Evolutionary conservation across 352 stramenopile genomes (phyloP), one percentile per base, ranked within the genome.

Genomic region (Globisporangium spiculum): DNA sequence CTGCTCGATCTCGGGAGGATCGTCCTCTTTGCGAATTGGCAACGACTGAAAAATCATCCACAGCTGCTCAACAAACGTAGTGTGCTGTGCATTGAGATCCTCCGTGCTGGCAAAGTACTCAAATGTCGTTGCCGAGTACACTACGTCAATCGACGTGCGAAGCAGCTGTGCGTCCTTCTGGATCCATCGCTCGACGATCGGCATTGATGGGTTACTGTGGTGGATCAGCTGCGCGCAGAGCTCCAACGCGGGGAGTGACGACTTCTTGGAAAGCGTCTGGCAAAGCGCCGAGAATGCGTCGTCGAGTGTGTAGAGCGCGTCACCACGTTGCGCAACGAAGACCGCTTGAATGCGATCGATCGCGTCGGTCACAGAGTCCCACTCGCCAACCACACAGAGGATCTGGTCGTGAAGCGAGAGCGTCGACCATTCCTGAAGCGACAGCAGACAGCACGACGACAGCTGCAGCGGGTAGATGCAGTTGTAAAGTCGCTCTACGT

Each of bases 11-110:
- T 78, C 72, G 3, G 77, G 78, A 0, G 67, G 67, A 68, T 93
- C 85, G 8, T 80, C 75, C 16, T 79, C 73, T 48, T 85, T 93
- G n/a, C 83, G 75, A 61, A 81, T 72, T n/a, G 85, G 85, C 8
- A 93, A 59, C 1, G 85, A 90, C 74, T 93, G 83, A 44, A 93
- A 91, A 52, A 93, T 87, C 4, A 67, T 61, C 85, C 85, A 93
- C 1, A 91, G 59, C 18, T 88, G 75, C 56, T 93, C 83, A 0
- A 86, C 74, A n/a, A 91, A 73, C 1, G 26, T 44, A 4, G 65
- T 56, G 38, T 84, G 75, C 20, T 65, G 53, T 18, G 44, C 32
- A 12, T 52, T 62, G 22, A 52, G 38, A 5, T 70, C 38, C 14
- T 62, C 46, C 0, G 24, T 18, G 4, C 24, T 61, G 5, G 1